phyloP scores from a whole-genome alignment of 495 filamentous ascomycete genomes.

The Trichoderma orchidacearum region DNA sequence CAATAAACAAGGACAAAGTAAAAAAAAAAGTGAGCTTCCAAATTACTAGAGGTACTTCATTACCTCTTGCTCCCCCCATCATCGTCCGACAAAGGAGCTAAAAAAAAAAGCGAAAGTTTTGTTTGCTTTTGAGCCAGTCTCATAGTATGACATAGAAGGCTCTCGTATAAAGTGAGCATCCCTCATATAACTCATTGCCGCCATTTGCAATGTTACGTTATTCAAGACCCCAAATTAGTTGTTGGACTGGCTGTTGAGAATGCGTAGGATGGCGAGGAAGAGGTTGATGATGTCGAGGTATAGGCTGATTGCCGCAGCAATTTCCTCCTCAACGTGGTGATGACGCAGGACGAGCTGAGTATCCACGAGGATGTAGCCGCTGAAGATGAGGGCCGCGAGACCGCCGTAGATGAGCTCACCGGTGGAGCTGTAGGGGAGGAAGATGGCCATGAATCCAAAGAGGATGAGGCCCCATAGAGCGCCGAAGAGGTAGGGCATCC shows the following conservation, averaged over 20 bases:
- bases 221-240: constrained; percentile 57
- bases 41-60: background rate
- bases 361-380: constrained; percentile 86
- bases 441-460: constrained; percentile 79
- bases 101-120: too few species aligned
- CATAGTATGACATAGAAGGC: too few species aligned
- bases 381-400: constrained; percentile 74
- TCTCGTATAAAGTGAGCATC: too few species aligned
- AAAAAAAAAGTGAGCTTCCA: background rate
- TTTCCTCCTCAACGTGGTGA: constrained; percentile 98
- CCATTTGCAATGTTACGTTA: too few species aligned
- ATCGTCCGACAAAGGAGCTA: too few species aligned
- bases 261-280: constrained; percentile 84
- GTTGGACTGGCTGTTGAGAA: constrained; percentile 77
- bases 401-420: constrained; percentile 75
- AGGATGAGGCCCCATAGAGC: constrained; percentile 79
- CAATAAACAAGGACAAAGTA: constrained; percentile 18
- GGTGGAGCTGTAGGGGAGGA: constrained; percentile 67
- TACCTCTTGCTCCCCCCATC: too few species aligned
- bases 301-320: constrained; percentile 86
- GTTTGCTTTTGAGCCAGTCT: too few species aligned
- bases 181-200: background rate
- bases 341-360: constrained; percentile 91
- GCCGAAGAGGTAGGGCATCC: constrained; percentile 93
- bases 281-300: constrained; percentile 96